Base-by-base conservation (phyloP, 192 early-diverging fungal genomes). In the Chytriomyces confervae region DNA sequence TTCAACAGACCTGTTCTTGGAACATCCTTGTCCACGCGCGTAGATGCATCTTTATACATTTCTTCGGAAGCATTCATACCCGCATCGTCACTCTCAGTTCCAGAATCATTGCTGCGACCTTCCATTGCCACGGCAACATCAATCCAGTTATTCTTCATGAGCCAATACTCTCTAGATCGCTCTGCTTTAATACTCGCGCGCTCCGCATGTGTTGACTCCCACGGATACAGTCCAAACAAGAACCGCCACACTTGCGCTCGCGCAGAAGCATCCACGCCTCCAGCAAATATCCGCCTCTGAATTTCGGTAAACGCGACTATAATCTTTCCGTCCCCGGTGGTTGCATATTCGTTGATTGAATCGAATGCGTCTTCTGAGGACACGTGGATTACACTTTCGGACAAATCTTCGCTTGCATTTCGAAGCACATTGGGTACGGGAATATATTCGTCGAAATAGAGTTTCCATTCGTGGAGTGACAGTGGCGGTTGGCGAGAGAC, bases 171-270 rank as follows among this genome's bases (percentile, higher is more conserved):
- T 18, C 50, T 64, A 24, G 36, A 3, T 78, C 65, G 7, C 81
- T 79, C 18, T 92, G 85, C 4, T 78, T 82, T 8, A 86, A 79
- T 72, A 5, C 29, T 24, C 49, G 23, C 78, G 64, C 96, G 90
- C 80, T 96, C 89, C 11, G 79, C 86, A 23, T 92, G 90, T 36
- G 91, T 93, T 9, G 93, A 94, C n/a, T 86, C 80, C 94, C 94
- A 99, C 6, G 94, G 89, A 79, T 94, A 97, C 5, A 98, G 86
- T 13, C 86, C 88, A 44, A 95, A 81, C 64, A 99, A 86, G 79
- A 93, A 99, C 67, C 93, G 91, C 96, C 96, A 98, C 10, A 96
- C 95, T 49, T 73, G 72, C 24, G 8, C 16, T 47, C 60, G 72
- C 67, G 24, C 10, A 69, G 23, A 27, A 8, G 67, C 29, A 11